Conservation (phyloP, 2,329 filamentous ascomycete genomes). For the Alternaria tenuissima region DNA sequence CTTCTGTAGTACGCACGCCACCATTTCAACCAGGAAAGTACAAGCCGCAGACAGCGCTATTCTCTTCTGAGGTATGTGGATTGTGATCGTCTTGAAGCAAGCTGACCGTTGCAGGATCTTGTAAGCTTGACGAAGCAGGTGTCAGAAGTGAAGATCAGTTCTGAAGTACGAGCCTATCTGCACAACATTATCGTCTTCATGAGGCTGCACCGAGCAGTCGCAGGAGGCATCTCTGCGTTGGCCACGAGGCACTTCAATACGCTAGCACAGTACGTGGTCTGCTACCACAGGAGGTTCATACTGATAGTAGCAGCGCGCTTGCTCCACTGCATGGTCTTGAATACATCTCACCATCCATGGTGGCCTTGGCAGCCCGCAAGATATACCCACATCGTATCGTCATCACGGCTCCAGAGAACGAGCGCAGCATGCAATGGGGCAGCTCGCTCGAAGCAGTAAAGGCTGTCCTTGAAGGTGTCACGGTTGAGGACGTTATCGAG, state of each 20-base stretch:
- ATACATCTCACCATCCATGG: slow-evolving; percentile 84
- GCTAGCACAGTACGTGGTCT: slow-evolving; percentile 63
- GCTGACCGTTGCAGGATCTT: slow-evolving; percentile 56
- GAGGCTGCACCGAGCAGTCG: slow-evolving; percentile 85
- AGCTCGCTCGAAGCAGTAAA: slow-evolving; percentile 77
- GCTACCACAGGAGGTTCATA: not conserved
- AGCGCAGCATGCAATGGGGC: slow-evolving; percentile 93
- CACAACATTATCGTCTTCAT: slow-evolving; percentile 89
- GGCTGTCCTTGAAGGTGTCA: slow-evolving; percentile 68
- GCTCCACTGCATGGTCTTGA: slow-evolving; percentile 82
- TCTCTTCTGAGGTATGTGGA: slow-evolving; percentile 57
- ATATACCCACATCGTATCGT: slow-evolving; percentile 85
- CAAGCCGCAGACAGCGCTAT: slow-evolving; percentile 38
- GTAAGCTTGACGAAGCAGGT: slow-evolving; percentile 67
- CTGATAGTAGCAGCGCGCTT: slow-evolving; percentile 64
- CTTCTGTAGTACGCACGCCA: slow-evolving; percentile 50
- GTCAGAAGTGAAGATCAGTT: slow-evolving; percentile 68
- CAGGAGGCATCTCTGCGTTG: slow-evolving; percentile 76
- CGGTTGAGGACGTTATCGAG: slow-evolving; percentile 65
- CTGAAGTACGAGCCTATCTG: slow-evolving; percentile 83
- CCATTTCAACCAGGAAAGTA: slow-evolving; percentile 25
- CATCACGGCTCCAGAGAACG: slow-evolving; percentile 72
- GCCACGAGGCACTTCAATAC: slow-evolving; percentile 80
- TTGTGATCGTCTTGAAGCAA: not conserved
- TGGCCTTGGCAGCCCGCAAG: slow-evolving; percentile 83